These are phyloP conservation scores for Gossypium raimondii DNA, from an alignment of 345 rosid genomes.

Conservation along the genomic window DNA sequence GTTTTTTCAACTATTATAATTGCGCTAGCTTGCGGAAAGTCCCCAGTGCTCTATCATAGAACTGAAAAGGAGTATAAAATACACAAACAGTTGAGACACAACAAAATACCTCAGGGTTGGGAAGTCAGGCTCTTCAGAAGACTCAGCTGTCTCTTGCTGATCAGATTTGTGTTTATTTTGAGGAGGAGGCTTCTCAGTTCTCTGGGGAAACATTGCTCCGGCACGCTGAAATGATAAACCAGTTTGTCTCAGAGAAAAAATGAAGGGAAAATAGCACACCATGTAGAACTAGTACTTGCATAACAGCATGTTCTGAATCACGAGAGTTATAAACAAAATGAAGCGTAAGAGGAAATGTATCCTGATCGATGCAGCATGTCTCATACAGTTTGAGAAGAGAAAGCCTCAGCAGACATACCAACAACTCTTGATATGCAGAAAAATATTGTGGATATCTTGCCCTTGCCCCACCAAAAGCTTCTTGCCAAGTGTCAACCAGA, in stretches of 20 bases:
- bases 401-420: constrained; percentile 42
- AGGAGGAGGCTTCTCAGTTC: constrained; percentile 84
- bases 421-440: constrained; percentile 91
- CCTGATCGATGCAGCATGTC: too few relatives aligned
- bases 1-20: too few relatives aligned
- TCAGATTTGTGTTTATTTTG: constrained; percentile 66
- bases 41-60: not conserved
- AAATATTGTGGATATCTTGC: constrained; percentile 98
- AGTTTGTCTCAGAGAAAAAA: constrained; percentile 15
- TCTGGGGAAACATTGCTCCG: constrained; percentile 96
- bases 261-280: constrained; percentile 2
- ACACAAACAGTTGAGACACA: constrained; percentile 9
- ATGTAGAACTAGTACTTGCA: constrained; percentile 7
- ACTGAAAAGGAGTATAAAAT: not conserved
- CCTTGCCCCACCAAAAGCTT: constrained; percentile 95
- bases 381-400: too few relatives aligned
- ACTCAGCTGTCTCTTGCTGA: constrained; percentile 51
- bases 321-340: not conserved
- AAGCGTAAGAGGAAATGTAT: too few relatives aligned
- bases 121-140: constrained; percentile 82
- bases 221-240: constrained; percentile 68
- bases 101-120: constrained; percentile 74
- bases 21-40: too few relatives aligned
- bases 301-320: not conserved
- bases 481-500: constrained; percentile 98